Base-by-base conservation (phyloP, 2,329 filamentous ascomycete species). In the Rhynchosporium agropyri region DNA sequence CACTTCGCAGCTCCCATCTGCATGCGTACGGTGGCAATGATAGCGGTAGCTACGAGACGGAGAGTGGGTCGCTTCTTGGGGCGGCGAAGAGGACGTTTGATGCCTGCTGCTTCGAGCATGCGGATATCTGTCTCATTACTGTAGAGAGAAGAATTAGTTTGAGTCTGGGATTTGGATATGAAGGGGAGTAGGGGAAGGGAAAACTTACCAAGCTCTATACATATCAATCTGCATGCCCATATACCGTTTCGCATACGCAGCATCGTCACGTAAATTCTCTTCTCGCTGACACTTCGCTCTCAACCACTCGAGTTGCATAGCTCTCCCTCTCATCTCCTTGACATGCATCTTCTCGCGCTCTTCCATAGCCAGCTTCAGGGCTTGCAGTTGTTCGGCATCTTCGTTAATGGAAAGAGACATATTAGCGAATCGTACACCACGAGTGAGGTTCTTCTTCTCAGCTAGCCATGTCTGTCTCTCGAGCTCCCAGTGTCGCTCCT, bases 81-180 rank as follows among this genome's bases (percentile, higher is more conserved):
- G 36, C 63, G 59, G 5, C 43, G 26, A 13, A 57, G 51, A 28
- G 67, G 67, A 15, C 61, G 58, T 40, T 63, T 83, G 66, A 91
- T 85, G 66, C 90, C 91, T 45, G 40, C 96, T 70, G 90, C 84
- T 70, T 89, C 85, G 67, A 98, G 87, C 73, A 97, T 89, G 58
- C 88, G 86, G 63, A 98, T 87, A 75, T 98, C 92, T 65, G 91
- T 90, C 76, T 94, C 89, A 80, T 98, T 99, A 79, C 95, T 98
- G 76, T 75, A 73, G 26, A 20, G 28, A 20, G 8, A 26, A 10
- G 43, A 28, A 46, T 46, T 46, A 46, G 43, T 46, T 26, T 5
- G 43, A 6, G 10, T 42, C 10, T 45, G 13, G 15, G 8, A 45
- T 45, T 12, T 15, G 15, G 10, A 6, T 13, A 13, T 12, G 10